Evolutionary conservation across 768 basidiomycete genomes (phyloP), one percentile per base, ranked within the genome.

Genomic region (Kwoniella sp.): DNA sequence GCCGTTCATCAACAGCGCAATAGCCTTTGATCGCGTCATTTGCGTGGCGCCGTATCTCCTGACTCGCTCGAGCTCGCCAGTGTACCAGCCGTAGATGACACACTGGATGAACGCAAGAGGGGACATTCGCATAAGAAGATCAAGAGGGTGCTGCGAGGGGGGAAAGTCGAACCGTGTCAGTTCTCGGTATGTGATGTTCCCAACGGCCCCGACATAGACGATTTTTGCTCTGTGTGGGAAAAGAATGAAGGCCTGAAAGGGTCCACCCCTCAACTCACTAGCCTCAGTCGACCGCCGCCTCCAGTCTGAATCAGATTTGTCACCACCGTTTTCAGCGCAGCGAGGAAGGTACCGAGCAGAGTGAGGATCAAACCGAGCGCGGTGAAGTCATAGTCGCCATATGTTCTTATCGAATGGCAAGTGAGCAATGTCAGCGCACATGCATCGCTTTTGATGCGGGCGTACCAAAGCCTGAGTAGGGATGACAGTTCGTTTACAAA

Each of bases 361-460:
- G 96, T 97, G 22, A 99, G 84, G 74, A 90, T 73, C 62, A 98
- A 86, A 4, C 96, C 96, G 79, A 86, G 86, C 1, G 83, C 79
- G 0, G 92, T 96, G 80, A 89, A 96, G 72, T 91, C 89, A 81
- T 96, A 98, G 75, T 97, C 94, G 58, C 94, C 96, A 61, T 92
- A 95, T 6, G 93, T 96, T 13, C 91, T 93, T 58, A 22, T 40
- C 40, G 19, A 37, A 33, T 33, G 17, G 17, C 40, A 44, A 10
- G 40, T 24, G 46, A 47, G 8, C 25, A 33, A 58, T 24, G 13
- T 26, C 12, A 22, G 12, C 57, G 50, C 22, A 44, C n/a, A n/a
- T n/a, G n/a, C n/a, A n/a, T n/a, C n/a, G n/a, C n/a, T n/a, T n/a
- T n/a, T n/a, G n/a, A n/a, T n/a, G n/a, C n/a, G n/a, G n/a, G n/a